These are phyloP conservation scores for Russula vinacea DNA, from an alignment of 768 basidiomycete species.

Conservation along the genomic window DNA sequence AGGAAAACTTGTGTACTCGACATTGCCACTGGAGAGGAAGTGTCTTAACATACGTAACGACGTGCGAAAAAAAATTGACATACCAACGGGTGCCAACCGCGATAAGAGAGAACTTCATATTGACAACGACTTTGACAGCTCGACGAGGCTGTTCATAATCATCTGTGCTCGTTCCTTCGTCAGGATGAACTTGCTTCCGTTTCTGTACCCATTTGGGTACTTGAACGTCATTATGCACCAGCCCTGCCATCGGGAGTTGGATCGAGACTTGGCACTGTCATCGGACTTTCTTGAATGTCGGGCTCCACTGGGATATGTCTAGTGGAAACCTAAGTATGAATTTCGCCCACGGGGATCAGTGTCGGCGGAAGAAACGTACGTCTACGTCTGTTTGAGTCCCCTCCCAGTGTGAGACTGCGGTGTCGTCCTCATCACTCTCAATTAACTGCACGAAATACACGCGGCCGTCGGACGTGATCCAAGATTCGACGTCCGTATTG, in stretches of 20 bases:
- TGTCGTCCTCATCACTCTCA: constrained; percentile 38
- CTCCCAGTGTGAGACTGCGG: constrained; percentile 29
- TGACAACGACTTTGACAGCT: constrained; percentile 65
- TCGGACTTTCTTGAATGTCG: constrained; percentile 14
- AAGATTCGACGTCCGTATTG: constrained; percentile 63
- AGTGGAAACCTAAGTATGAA: background rate
- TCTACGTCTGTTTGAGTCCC: constrained; percentile 27
- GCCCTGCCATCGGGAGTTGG: constrained; percentile 55
- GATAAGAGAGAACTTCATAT: constrained; percentile 75
- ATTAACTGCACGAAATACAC: constrained; percentile 72
- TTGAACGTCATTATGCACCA: constrained; percentile 73
- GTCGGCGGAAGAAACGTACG: constrained; percentile 1
- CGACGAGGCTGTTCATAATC: constrained; percentile 63
- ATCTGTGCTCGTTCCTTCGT: constrained; percentile 35
- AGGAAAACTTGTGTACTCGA: constrained; percentile 69
- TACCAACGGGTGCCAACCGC: constrained; percentile 77
- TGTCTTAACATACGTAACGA: constrained; percentile 14
- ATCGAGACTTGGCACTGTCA: constrained; percentile 15
- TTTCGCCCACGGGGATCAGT: background rate
- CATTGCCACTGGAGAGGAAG: constrained; percentile 51
- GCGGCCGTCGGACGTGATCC: constrained; percentile 83
- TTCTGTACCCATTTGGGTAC: constrained; percentile 80
- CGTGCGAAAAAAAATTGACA: background rate
- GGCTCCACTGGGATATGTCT: constrained; percentile 10
- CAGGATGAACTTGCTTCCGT: constrained; percentile 55